These are phyloP conservation scores for Pythium apleroticum DNA, from an alignment of 352 stramenopile species.

Conservation along the genomic window DNA sequence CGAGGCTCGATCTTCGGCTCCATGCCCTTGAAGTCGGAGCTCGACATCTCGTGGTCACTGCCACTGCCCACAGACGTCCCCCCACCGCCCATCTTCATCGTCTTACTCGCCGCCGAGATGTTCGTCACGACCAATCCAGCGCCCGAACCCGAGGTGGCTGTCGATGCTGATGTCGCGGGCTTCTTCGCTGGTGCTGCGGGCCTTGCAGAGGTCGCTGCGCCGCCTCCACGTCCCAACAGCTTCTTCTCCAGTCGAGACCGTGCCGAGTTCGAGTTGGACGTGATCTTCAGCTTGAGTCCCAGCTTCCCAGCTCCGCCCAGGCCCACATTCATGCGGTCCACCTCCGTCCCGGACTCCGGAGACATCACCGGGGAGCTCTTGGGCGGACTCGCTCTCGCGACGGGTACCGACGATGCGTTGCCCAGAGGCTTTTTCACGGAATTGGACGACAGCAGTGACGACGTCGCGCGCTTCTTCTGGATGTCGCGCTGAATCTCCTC, in stretches of 20 bases:
- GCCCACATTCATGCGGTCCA: constrained; percentile 29
- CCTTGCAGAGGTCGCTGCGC: constrained; percentile 29
- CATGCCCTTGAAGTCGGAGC: constrained; percentile 22
- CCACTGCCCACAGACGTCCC: constrained; percentile 20
- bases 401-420: constrained; percentile 2
- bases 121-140: constrained; percentile 41
- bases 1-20: constrained; percentile 46
- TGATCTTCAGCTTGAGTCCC: constrained; percentile 48
- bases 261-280: constrained; percentile 46
- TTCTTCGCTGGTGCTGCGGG: constrained; percentile 51
- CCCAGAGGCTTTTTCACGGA: constrained; percentile 35
- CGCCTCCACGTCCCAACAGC: constrained; percentile 66
- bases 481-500: constrained; percentile 86
- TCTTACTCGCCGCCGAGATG: constrained; percentile 50
- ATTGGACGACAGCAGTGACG: background rate
- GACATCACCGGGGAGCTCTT: constrained; percentile 70
- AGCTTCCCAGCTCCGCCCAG: constrained; percentile 10
- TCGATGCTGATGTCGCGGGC: constrained; percentile 15
- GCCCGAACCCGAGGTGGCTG: background rate
- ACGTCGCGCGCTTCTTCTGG: constrained; percentile 48
- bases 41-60: constrained; percentile 30
- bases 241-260: constrained; percentile 75
- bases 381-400: constrained; percentile 51
- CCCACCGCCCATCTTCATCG: constrained; percentile 33
- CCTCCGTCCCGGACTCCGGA: constrained; percentile 43